phyloP scores from a whole-genome alignment of 352 stramenopile genomes.

The Phytophthora ramorum region DNA sequence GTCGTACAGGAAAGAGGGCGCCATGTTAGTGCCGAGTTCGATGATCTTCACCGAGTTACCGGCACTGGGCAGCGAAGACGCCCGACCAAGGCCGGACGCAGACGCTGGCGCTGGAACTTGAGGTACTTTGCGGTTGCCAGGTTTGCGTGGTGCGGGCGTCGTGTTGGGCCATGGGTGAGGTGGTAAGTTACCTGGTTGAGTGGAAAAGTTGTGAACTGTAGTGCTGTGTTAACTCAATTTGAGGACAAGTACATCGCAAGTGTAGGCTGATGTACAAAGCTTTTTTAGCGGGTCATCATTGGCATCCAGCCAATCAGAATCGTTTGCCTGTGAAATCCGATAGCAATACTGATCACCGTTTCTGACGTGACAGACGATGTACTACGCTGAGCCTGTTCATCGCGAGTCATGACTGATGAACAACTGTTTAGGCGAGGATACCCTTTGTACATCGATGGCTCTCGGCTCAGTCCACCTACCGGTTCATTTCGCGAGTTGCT shows the following conservation, averaged over 20 bases:
- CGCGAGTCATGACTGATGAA: conserved; percentile 1
- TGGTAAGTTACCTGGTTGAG: not conserved
- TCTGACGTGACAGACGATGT: not conserved
- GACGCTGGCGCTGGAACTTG: conserved; percentile 62
- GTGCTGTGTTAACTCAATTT: not conserved
- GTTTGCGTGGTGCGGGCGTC: conserved; percentile 40
- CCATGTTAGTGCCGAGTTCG: conserved; percentile 80
- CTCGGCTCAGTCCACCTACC: too few species aligned
- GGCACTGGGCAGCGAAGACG: conserved; percentile 31
- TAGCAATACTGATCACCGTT: too few species aligned
- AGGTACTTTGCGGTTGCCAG: conserved; percentile 71
- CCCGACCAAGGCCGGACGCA: conserved; percentile 67
- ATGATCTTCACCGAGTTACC: conserved; percentile 45
- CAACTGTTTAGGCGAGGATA: not conserved
- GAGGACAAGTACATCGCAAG: conserved; percentile 4
- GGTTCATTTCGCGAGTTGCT: not conserved
- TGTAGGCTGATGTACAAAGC: not conserved
- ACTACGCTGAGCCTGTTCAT: conserved; percentile 12
- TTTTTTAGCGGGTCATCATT: not conserved
- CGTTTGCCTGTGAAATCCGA: too few species aligned
- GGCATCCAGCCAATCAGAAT: not conserved
- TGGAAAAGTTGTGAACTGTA: not conserved
- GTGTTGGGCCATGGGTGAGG: conserved; percentile 19
- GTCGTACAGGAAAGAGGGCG: conserved; percentile 61
- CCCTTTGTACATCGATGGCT: too few species aligned